Evolutionary conservation across 768 basidiomycete genomes (phyloP), one percentile per base, ranked within the genome.

Genomic region (Cystobasidium ongulense): DNA sequence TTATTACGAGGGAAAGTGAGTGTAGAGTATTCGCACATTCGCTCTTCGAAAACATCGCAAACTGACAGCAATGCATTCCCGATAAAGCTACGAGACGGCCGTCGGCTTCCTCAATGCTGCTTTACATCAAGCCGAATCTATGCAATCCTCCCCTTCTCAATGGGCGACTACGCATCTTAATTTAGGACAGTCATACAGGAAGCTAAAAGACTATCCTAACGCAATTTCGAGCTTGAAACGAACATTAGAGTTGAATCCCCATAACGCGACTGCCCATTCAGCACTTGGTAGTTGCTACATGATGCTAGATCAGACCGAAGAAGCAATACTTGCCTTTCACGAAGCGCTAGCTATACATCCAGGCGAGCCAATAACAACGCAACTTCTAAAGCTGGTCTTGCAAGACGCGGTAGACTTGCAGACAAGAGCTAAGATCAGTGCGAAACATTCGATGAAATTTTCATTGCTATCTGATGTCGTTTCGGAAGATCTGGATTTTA

Each of bases 131-230:
- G 92, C 92, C 0, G 85, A 89, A 74, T 87, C 90, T 18, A 90
- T 92, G 8, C 92, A 96, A 80, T 88, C 87, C 62, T 90, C 91
- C 0, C 88, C 90, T 74, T 86, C 86, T 41, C 87, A 89, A 0
- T 98, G 95, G 94, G 85, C 88, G 0, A 88, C 88, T 13, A 96
- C 94, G 0, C 92, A 91, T 80, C 83, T 95, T 74, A 99, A 98
- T 80, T 86, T 98, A 21, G 96, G 92, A 13, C 96, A 95, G 29
- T 89, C 90, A 66, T 87, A 86, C 76, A 87, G 94, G 23, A 91
- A 90, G 80, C 36, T 74, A 1, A 57, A 77, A 79, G 65, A 79
- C 17, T 79, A 82, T 15, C 85, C 87, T 36, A 87, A 89, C 65
- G 92, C 96, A 3, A 86, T 87, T 76, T 80, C 79, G 1, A 85